Conservation (phyloP, 2,329 filamentous ascomycete genomes). For the Proliferodiscus dingleyae region DNA sequence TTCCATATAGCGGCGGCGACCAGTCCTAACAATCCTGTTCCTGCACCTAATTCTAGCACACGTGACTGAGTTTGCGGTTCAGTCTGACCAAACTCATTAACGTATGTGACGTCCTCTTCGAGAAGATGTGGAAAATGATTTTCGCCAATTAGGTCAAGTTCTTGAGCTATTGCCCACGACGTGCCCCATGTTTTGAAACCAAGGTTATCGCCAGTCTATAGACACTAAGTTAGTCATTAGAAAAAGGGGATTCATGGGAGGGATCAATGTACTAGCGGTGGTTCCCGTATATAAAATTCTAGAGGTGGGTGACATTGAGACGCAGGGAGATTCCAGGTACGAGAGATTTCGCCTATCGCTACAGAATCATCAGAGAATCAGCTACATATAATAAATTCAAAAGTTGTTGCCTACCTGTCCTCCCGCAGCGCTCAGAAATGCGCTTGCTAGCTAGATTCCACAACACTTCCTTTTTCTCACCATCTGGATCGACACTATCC, state of each 20-base stretch:
- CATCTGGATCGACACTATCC: constrained; percentile 24
- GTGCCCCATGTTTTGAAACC: constrained; percentile 96
- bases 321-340: constrained; percentile 53
- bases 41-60: constrained; percentile 60
- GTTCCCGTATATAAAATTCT: constrained; percentile 73
- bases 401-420: constrained; percentile 47
- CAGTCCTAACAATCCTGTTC: constrained; percentile 81
- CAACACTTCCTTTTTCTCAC: constrained; percentile 55
- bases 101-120: constrained; percentile 18
- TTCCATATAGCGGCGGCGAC: constrained; percentile 70
- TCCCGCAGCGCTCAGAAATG: constrained; percentile 80
- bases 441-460: constrained; percentile 77
- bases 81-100: neutral
- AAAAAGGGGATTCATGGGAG: too few species aligned
- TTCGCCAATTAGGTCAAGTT: constrained; percentile 47
- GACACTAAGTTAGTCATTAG: neutral
- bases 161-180: constrained; percentile 76
- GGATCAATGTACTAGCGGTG: constrained; percentile 51
- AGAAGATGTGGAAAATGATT: constrained; percentile 33
- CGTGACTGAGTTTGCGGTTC: neutral
- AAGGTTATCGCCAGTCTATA: constrained; percentile 70
- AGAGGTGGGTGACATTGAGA: constrained; percentile 39
- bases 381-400: neutral
- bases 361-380: constrained; percentile 8
- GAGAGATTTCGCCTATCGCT: constrained; percentile 59